Evolutionary conservation across 495 filamentous ascomycete genomes (phyloP).

Genomic region (Aspergillus incahuasiensis): DNA sequence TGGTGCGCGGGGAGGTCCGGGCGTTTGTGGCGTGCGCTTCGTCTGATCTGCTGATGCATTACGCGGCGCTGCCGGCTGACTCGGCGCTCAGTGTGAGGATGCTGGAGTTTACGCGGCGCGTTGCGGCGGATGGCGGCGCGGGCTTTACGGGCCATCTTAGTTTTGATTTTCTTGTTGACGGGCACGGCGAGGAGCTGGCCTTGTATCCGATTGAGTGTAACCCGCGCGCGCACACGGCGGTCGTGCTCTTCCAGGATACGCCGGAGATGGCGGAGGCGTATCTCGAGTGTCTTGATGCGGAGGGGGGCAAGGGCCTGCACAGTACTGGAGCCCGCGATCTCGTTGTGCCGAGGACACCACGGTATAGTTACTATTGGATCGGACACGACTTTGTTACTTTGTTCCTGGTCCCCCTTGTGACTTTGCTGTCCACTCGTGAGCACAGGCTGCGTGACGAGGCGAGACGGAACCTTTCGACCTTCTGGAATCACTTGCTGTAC

Average conservation of each 20-base stretch:
- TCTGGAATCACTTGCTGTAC: neutral
- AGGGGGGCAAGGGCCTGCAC: too few relatives aligned
- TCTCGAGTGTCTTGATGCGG: neutral
- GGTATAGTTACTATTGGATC: neutral
- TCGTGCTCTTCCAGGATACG: neutral
- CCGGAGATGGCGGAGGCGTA: constrained; percentile 1
- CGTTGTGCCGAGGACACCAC: neutral
- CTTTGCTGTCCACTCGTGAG: neutral
- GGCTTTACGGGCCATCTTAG: constrained; percentile 2
- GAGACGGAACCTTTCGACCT: neutral
- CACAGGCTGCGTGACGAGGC: too few relatives aligned
- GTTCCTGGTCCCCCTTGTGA: neutral
- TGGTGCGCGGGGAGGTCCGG: neutral
- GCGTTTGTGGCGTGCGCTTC: neutral
- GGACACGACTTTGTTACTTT: neutral
- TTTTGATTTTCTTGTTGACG: neutral
- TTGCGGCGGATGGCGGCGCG: neutral
- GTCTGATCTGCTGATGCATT: constrained; percentile 3
- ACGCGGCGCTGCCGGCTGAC: neutral
- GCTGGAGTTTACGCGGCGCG: constrained; percentile 2
- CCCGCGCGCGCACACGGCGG: constrained; percentile 2
- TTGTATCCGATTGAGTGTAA: constrained; percentile 1
- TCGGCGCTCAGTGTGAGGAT: neutral
- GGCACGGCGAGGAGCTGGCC: neutral
- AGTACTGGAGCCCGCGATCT: neutral